Evolutionary conservation across 306 rosid species (phyloP), one percentile per base, ranked within the genome.

Genomic region (Clitoria ternatea): DNA sequence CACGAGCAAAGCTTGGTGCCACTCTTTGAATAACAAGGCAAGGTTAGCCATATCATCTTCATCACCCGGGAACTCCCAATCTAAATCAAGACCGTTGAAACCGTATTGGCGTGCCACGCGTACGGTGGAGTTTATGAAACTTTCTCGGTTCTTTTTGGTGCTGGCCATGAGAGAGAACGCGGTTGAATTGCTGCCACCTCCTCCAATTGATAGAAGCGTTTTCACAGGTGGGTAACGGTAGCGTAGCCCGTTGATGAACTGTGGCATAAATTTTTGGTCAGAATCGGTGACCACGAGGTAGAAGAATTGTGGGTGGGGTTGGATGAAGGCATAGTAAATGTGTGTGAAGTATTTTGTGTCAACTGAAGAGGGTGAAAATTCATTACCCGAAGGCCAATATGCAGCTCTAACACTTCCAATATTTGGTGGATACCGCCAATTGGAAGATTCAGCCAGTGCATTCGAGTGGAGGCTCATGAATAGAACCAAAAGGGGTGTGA

Each of bases 81-180:
- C 97, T 36, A 90, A 75, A 66, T 93, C 96, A 2, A 93, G 43
- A 1, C 98, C 98, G 0, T 93, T 61, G 48, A 90, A 90, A 1
- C 90, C 90, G 15, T 79, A 90, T 0, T 40, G 55, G 23, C 90
- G 84, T 0, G 97, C 96, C 32, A 79, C 80, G 4, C 72, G 63
- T 54, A 88, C 84, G 3, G 94, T 69, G 32, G 98, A 93, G 4
- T 71, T 12, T 52, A 93, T 93, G 87, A 93, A 93, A 2, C 7
- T 19, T 12, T 19, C 10, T 5, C 96, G 86, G 10, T 65, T 71
- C 4, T 6, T 33, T 8, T 49, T 13, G 54, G 48, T 61, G 53
- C 65, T 57, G 0, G 84, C 96, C 76, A 93, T 93, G 23, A 52
- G 22, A 0, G 96, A 66, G 79, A 93, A 90, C 0, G 69, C 66